These are phyloP conservation scores for Podila verticillata DNA, from an alignment of 192 early-diverging fungal species.

Conservation along the genomic window DNA sequence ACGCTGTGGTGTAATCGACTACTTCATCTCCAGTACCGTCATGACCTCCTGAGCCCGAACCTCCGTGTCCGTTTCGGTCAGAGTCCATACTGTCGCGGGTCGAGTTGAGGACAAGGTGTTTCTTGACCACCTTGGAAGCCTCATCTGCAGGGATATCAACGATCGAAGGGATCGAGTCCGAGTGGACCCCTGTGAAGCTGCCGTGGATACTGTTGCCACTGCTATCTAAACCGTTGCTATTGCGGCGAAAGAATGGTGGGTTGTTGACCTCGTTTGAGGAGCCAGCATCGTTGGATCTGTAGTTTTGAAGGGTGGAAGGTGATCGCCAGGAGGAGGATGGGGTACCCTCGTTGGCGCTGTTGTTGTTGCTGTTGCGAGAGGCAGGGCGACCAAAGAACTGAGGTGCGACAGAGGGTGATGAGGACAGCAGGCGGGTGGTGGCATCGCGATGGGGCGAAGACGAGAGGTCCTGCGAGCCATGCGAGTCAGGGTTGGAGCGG, in stretches of 20 bases:
- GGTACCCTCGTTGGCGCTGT: slow-evolving; percentile 9
- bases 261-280: background rate
- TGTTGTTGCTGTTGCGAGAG: slow-evolving; percentile 27
- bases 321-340: slow-evolving; percentile 47
- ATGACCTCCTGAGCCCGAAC: slow-evolving; percentile 32
- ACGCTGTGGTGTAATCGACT: slow-evolving; percentile 47
- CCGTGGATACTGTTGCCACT: slow-evolving; percentile 40
- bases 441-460: slow-evolving; percentile 43
- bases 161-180: slow-evolving; percentile 24
- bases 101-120: slow-evolving; percentile 73
- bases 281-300: slow-evolving; percentile 15
- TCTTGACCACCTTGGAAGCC: slow-evolving; percentile 72
- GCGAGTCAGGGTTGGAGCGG: slow-evolving; percentile 2
- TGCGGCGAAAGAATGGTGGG: background rate
- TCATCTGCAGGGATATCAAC: slow-evolving; percentile 63
- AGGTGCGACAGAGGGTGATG: slow-evolving; percentile 28
- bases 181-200: slow-evolving; percentile 10
- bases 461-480: slow-evolving; percentile 25
- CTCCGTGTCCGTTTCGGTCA: slow-evolving; percentile 33
- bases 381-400: slow-evolving; percentile 29
- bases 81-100: slow-evolving; percentile 52
- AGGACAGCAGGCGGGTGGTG: slow-evolving; percentile 31
- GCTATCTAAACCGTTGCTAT: slow-evolving; percentile 36
- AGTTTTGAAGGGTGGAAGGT: slow-evolving; percentile 49
- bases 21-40: slow-evolving; percentile 30